Evolutionary conservation across 2,329 filamentous ascomycete species (phyloP), one percentile per base, ranked within the genome.

Genomic region (Achaetomium macrosporum): DNA sequence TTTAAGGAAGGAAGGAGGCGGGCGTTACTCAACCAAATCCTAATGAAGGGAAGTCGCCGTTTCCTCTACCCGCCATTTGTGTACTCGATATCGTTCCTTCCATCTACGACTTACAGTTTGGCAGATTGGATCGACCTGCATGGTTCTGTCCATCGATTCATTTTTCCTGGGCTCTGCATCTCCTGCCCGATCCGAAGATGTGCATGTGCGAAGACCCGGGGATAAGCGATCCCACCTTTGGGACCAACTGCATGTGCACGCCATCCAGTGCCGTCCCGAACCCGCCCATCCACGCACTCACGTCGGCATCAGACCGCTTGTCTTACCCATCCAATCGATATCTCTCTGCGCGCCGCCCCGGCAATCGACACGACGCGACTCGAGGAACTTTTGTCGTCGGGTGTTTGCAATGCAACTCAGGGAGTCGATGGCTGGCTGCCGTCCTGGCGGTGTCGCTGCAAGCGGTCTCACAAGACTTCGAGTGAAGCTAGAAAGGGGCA

Each of bases 101-200:
- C 41, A 19, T 25, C 4, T 25, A 25, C 25, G 4, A 25, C 25
- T 25, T 25, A 25, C 25, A 7, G 25, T 25, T 25, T 25, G 25
- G 25, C 25, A 25, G 25, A 25, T 25, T 25, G 4, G 25, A 41
- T 47, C 43, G 39, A 39, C n/a, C 50, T 39, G 39, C 43, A 5
- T 45, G 1, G 15, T n/a, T 10, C n/a, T 31, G n/a, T 35, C 19
- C 17, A 31, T 25, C 47, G 37, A 13, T 39, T 29, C 3, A 11
- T 8, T 25, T 12, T 16, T 37, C 17, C 31, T 29, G 6, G 31
- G 40, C 19, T 8, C 37, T 6, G 6, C n/a, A 19, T 19, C 15
- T 13, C 9, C 47, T 45, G 36, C 49, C 49, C 49, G 49, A 51
- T n/a, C 17, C 17, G 2, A 42, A 15, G 36, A 36, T 45, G 49